These are phyloP conservation scores for Ophiognomonia clavigignenti-juglandacearum DNA, from an alignment of 2,329 filamentous ascomycete species.

Conservation along the genomic window DNA sequence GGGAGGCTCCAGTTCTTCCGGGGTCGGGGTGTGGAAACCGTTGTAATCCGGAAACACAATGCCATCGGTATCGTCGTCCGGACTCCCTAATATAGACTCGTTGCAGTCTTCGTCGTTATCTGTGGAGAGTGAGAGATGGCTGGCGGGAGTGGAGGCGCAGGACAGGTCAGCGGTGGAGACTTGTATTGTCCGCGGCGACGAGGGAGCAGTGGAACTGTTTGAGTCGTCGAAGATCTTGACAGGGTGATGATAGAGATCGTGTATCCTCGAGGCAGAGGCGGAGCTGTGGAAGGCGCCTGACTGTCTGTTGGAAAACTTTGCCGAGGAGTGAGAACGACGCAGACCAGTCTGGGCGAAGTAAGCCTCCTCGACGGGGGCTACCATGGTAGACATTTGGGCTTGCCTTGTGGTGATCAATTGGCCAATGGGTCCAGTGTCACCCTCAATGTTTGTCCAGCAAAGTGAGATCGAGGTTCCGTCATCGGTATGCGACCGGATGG, in stretches of 20 bases:
- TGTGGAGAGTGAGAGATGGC: conserved; percentile 54
- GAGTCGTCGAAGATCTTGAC: conserved; percentile 41
- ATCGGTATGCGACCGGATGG: conserved; percentile 18
- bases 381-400: conserved; percentile 49
- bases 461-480: conserved; percentile 16
- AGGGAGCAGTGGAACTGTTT: conserved; percentile 48
- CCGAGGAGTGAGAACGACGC: conserved; percentile 57
- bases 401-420: conserved; percentile 18
- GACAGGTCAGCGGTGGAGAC: conserved; percentile 52
- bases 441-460: conserved; percentile 19
- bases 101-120: conserved; percentile 46
- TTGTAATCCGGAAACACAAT: conserved; percentile 15
- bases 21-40: conserved; percentile 23
- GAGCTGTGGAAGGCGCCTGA: conserved; percentile 37
- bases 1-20: conserved; percentile 46
- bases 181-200: conserved; percentile 48
- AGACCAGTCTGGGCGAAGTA: conserved; percentile 51
- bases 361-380: conserved; percentile 51
- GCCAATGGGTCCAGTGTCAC: conserved; percentile 23
- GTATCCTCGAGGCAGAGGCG: conserved; percentile 40
- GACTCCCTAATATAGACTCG: conserved; percentile 31
- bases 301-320: conserved; percentile 45
- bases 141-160: conserved; percentile 58
- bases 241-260: conserved; percentile 40
- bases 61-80: conserved; percentile 42